Conservation (phyloP, 2,329 filamentous ascomycete genomes). For the Fusarium sacchari region DNA sequence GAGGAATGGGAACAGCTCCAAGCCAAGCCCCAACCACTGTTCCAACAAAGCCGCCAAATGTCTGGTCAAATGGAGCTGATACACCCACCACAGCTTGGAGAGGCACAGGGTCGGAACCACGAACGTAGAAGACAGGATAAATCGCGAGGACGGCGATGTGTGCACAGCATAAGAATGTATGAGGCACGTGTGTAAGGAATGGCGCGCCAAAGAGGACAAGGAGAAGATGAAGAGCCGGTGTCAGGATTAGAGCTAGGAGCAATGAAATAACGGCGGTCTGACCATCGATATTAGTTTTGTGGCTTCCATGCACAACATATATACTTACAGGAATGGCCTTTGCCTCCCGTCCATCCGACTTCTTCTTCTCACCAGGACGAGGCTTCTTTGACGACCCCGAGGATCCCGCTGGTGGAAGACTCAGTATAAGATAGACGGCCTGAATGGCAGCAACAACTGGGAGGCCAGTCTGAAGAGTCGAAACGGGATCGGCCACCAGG, state of each 20-base stretch:
- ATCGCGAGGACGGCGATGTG: conserved; percentile 84
- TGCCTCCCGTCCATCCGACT: conserved; percentile 55
- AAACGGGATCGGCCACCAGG: conserved; percentile 76
- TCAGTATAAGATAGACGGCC: conserved; percentile 68
- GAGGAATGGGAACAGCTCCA: conserved; percentile 91
- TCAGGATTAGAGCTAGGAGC: conserved; percentile 74
- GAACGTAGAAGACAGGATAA: conserved; percentile 85
- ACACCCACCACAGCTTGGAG: conserved; percentile 78
- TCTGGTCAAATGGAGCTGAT: conserved; percentile 80
- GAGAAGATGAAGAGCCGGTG: conserved; percentile 68
- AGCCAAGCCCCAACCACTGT: conserved; percentile 86
- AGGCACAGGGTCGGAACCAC: conserved; percentile 76
- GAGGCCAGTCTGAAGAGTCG: conserved; percentile 69
- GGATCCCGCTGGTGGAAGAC: conserved; percentile 70
- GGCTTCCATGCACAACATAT: too few relatives aligned
- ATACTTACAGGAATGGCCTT: conserved; percentile 59
- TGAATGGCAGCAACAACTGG: conserved; percentile 73
- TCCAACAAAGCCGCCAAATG: conserved; percentile 84
- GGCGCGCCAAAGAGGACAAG: conserved; percentile 93
- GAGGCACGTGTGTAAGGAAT: conserved; percentile 78
- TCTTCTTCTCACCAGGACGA: conserved; percentile 66
- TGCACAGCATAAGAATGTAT: conserved; percentile 82
- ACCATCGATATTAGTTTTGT: conserved; percentile 12
- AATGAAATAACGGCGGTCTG: conserved; percentile 59
- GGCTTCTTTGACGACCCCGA: conserved; percentile 58